Percentiles rank a stretch among this genome's conserved stretches.
Evolutionary conservation across 768 basidiomycete species (phyloP).

Genomic region (Agaricus subrufescens): DNA sequence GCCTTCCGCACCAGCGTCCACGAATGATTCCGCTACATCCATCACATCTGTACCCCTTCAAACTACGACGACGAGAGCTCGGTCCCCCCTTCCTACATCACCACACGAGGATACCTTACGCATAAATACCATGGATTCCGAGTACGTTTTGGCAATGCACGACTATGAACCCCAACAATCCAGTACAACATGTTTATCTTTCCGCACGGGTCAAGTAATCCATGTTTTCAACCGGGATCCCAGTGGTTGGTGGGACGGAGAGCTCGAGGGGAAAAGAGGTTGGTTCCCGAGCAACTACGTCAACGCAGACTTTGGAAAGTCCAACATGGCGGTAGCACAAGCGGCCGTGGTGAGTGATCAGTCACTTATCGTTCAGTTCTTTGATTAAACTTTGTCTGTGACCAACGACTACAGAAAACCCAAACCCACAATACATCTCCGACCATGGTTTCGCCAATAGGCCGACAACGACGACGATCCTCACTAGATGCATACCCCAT

Average conservation of each 20-base stretch:
- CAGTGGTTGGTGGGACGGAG: constrained; percentile 99
- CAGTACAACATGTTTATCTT: constrained; percentile 79
- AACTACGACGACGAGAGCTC: constrained; percentile 14
- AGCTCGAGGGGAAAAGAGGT: constrained; percentile 81
- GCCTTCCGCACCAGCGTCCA: constrained; percentile 53
- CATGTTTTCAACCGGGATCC: constrained; percentile 83
- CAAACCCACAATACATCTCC: constrained; percentile 51
- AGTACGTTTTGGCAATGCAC: constrained; percentile 89
- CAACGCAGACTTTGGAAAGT: constrained; percentile 54
- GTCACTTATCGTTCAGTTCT: constrained; percentile 1
- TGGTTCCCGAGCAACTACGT: constrained; percentile 99
- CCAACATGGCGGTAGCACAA: constrained; percentile 23
- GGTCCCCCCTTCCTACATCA: constrained; percentile 36
- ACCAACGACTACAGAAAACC: constrained; percentile 27
- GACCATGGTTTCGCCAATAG: constrained; percentile 35
- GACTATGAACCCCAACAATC: constrained; percentile 75
- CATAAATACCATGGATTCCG: constrained; percentile 39
- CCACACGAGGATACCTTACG: constrained; percentile 48
- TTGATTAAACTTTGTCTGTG: constrained; percentile 7
- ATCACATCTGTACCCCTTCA: constrained; percentile 32
- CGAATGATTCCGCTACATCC: constrained; percentile 51
- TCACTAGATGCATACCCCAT: constrained; percentile 41
- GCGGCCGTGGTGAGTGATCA: constrained; percentile 25
- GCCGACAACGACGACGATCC: constrained; percentile 36
- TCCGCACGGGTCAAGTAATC: constrained; percentile 88